Percentiles rank a stretch among this genome's conserved stretches.
Conservation (phyloP, 2,329 filamentous ascomycete species). For the Calonectria ilicicola region DNA sequence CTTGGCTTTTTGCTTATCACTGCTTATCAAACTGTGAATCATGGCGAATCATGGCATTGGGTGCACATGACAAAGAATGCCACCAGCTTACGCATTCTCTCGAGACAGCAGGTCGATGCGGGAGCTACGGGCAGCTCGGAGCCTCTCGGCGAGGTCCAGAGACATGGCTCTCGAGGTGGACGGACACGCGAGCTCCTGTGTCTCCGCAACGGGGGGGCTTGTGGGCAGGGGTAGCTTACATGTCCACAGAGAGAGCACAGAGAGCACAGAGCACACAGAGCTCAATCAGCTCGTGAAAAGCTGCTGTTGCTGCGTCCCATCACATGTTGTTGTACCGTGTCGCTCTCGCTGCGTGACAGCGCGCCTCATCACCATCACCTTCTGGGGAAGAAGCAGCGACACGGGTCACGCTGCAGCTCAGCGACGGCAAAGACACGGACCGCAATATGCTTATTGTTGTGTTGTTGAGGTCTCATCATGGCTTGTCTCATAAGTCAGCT, state of each 20-base stretch:
- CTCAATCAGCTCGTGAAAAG: neutral
- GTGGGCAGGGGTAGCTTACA: neutral
- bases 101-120: neutral
- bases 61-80: slow-evolving; percentile 2
- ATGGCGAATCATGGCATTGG: slow-evolving; percentile 1
- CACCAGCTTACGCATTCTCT: neutral
- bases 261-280: neutral
- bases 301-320: neutral
- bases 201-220: neutral
- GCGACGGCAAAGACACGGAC: neutral
- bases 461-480: neutral
- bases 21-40: neutral
- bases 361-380: neutral
- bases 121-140: neutral
- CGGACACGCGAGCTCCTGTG: neutral
- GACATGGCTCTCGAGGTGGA: neutral
- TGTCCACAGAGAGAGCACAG: neutral
- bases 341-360: neutral
- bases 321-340: neutral
- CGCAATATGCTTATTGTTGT: neutral
- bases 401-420: neutral
- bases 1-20: neutral
- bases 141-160: slow-evolving; percentile 1
- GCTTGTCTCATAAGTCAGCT: neutral
- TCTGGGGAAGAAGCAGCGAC: neutral